Percentiles rank a stretch among this genome's conserved stretches.
phyloP scores from a whole-genome alignment of 305 asterid genomes.

The Petunia hybrid region DNA sequence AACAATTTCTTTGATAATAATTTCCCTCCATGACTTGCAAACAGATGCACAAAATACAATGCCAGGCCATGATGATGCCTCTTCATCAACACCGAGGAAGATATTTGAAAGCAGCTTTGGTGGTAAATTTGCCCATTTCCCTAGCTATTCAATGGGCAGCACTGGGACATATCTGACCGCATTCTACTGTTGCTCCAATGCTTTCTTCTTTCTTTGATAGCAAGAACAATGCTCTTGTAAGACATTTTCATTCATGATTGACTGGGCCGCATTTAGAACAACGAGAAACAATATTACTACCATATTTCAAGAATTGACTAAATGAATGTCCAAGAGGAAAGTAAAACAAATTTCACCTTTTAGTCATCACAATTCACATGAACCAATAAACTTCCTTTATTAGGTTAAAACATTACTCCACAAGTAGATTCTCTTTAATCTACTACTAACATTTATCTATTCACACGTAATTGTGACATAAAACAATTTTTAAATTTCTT shows the following conservation, averaged over 20 bases:
- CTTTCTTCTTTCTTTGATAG: conserved; percentile 70
- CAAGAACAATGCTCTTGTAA: conserved; percentile 76
- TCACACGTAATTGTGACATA: no score
- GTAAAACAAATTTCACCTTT: no score
- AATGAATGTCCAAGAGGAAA: no score
- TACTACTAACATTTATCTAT: no score
- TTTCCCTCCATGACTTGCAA: conserved; percentile 76
- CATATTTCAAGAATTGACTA: no score
- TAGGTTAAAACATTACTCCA: no score
- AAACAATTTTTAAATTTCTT: no score
- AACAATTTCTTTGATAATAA: conserved; percentile 67
- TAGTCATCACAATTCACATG: no score
- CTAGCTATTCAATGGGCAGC: conserved; percentile 55
- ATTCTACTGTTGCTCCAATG: conserved; percentile 67
- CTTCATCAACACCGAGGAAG: conserved; percentile 68
- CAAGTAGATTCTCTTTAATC: no score
- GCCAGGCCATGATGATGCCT: conserved; percentile 79
- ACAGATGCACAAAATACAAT: conserved; percentile 76
- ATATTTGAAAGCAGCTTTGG: conserved; percentile 69
- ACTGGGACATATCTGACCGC: conserved; percentile 74
- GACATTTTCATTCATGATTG: conserved; percentile 53
- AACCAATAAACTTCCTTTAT: no score
- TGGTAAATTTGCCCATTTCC: conserved; percentile 72
- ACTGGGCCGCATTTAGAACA: conserved; percentile 14
- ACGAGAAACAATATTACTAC: neutral